These are phyloP conservation scores for Xerocomus minutiporus DNA, from an alignment of 1,284 basidiomycete species.

Conservation along the genomic window DNA sequence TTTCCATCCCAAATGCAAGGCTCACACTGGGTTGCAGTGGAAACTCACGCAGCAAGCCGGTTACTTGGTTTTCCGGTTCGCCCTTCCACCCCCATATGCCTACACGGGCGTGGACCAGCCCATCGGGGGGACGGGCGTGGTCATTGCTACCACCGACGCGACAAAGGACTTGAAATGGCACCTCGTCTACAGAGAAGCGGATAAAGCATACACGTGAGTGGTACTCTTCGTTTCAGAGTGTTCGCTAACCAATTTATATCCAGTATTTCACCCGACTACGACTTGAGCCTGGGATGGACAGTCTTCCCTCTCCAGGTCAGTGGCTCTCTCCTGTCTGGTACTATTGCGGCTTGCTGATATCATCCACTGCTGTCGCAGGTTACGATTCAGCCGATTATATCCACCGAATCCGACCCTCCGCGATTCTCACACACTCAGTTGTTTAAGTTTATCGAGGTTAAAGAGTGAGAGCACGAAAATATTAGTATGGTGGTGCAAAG, in stretches of 20 bases:
- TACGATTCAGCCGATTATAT: not conserved
- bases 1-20: no score
- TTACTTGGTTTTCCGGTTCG: not conserved
- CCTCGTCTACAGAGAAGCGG: no score
- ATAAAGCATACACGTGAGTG: no score
- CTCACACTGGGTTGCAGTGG: no score
- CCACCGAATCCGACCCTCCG: not conserved
- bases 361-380: not conserved
- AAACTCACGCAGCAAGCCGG: not conserved
- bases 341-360: not conserved
- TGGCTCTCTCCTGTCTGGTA: not conserved
- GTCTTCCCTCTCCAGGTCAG: not conserved
- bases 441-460: not conserved
- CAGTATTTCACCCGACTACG: not conserved
- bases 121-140: no score
- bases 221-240: not conserved
- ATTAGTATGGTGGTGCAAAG: not conserved
- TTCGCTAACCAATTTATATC: not conserved
- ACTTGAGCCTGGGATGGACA: not conserved
- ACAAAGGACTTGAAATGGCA: not conserved
- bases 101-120: not conserved
- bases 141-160: no score
- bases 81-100: not conserved
- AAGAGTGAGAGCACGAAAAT: not conserved
- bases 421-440: not conserved